A percentile compares a stretch with the other conserved stretches of the same genome.
These are phyloP conservation scores for Raphanus raphanistrum DNA, from an alignment of 345 rosid species.

Conservation along the genomic window DNA sequence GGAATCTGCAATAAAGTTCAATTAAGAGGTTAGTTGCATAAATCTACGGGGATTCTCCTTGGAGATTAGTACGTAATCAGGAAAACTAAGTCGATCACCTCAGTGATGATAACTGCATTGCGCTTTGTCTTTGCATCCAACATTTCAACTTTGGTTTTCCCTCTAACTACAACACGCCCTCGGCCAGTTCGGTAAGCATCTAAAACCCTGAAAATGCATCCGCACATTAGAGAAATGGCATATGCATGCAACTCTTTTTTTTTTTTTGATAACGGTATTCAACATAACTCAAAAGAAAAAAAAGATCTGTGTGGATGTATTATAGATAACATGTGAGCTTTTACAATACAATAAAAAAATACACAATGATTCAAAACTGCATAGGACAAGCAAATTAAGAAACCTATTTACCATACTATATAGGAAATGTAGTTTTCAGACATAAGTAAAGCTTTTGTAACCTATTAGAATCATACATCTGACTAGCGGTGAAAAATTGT, in stretches of 20 bases:
- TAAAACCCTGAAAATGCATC: conserved; percentile 54
- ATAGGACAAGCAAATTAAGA: neutral
- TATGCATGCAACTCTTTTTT: conserved; percentile 3
- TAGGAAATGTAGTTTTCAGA: neutral
- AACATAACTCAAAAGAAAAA: neutral
- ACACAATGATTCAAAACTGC: neutral
- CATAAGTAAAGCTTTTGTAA: neutral
- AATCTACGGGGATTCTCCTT: conserved; percentile 4
- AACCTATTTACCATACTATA: neutral
- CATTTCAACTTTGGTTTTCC: conserved; percentile 79
- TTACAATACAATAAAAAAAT: neutral
- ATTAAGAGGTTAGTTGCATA: conserved; percentile 20
- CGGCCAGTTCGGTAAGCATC: conserved; percentile 93
- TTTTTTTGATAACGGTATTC: neutral
- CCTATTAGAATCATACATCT: neutral
- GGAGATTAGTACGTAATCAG: conserved; percentile 2
- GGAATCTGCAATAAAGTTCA: conserved; percentile 64
- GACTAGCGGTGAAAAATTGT: neutral
- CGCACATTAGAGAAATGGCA: conserved; percentile 26
- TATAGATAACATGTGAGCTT: neutral
- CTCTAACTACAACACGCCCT: conserved; percentile 82
- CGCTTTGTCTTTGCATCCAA: conserved; percentile 78
- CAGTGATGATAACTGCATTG: conserved; percentile 74
- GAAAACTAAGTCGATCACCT: conserved; percentile 51
- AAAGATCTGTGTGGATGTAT: neutral